Evolutionary conservation across 495 filamentous ascomycete species (phyloP).

Genomic region (Cercophora newfieldiana): DNA sequence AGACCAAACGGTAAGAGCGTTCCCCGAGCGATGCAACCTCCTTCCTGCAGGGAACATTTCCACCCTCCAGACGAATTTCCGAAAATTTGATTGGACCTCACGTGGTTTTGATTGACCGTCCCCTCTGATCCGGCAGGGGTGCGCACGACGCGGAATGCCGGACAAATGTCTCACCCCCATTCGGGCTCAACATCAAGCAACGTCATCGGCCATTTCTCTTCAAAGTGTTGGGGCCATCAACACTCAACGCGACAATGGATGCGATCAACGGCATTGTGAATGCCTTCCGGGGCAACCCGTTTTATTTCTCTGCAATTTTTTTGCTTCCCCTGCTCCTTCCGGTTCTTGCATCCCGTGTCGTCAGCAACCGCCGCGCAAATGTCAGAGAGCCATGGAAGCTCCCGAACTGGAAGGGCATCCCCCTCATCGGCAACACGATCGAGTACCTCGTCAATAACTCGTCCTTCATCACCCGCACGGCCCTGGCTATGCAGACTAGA

Average conservation of each 20-base stretch:
- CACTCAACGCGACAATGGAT: neutral
- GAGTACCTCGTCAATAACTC: slow-evolving; percentile 9
- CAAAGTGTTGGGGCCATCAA: neutral
- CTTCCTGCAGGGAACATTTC: too few relatives aligned
- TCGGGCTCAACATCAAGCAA: neutral
- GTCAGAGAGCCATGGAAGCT: slow-evolving; percentile 2
- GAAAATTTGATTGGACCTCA: too few relatives aligned
- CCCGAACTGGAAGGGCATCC: slow-evolving; percentile 13
- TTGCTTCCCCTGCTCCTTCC: neutral
- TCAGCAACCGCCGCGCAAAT: neutral
- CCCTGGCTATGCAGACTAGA: neutral
- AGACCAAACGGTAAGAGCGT: too few relatives aligned
- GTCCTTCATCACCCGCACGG: slow-evolving; percentile 3
- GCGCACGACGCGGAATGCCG: too few relatives aligned
- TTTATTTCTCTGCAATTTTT: neutral
- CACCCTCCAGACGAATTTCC: too few relatives aligned
- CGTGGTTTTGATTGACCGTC: too few relatives aligned
- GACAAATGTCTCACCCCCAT: too few relatives aligned
- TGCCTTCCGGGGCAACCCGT: neutral
- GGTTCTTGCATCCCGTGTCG: neutral
- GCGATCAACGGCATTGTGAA: neutral
- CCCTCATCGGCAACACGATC: slow-evolving; percentile 7
- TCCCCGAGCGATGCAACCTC: too few relatives aligned
- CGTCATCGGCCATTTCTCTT: neutral
- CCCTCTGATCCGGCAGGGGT: too few relatives aligned